Percentiles rank a stretch among this genome's conserved stretches.
phyloP scores from a whole-genome alignment of 805 yeast species.

The Wickerhamiella bombiphila region DNA sequence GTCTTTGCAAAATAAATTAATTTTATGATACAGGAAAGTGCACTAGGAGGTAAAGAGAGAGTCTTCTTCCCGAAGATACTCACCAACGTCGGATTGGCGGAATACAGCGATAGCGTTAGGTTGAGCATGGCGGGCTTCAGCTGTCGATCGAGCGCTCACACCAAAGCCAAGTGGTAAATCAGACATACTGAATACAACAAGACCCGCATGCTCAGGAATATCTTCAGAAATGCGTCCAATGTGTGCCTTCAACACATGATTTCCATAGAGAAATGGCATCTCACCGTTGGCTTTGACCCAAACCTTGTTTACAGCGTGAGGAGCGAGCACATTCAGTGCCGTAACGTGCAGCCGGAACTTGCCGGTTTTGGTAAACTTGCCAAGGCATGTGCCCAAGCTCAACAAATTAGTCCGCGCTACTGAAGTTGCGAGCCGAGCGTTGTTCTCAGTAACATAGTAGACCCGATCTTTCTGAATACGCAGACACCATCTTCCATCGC shows the following conservation, averaged over 20 bases:
- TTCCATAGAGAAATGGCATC: conserved; percentile 95
- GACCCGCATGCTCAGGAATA: conserved; percentile 96
- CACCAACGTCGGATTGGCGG: conserved; percentile 96
- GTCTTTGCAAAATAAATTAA: too few species aligned
- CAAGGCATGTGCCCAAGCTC: conserved; percentile 88
- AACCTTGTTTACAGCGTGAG: conserved; percentile 79
- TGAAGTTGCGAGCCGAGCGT: conserved; percentile 78
- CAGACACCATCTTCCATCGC: conserved; percentile 81
- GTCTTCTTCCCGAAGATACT: conserved; percentile 94
- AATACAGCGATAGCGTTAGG: conserved; percentile 93
- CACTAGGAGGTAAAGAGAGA: conserved; percentile 58
- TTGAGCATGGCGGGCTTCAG: conserved; percentile 72
- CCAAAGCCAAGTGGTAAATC: conserved; percentile 94
- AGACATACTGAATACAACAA: conserved; percentile 76
- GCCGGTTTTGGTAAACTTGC: conserved; percentile 95
- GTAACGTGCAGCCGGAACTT: conserved; percentile 92
- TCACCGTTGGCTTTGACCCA: conserved; percentile 98
- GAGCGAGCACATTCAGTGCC: conserved; percentile 66
- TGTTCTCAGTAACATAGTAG: conserved; percentile 66
- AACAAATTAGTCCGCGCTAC: conserved; percentile 78
- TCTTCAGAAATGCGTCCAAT: conserved; percentile 94
- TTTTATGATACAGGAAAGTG: too few species aligned
- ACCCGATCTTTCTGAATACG: conserved; percentile 93
- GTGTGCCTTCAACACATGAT: conserved; percentile 92
- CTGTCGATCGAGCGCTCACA: conserved; percentile 80